Conservation (phyloP, 2,329 filamentous ascomycete species). For the Magnaporthiopsis incrustans region DNA sequence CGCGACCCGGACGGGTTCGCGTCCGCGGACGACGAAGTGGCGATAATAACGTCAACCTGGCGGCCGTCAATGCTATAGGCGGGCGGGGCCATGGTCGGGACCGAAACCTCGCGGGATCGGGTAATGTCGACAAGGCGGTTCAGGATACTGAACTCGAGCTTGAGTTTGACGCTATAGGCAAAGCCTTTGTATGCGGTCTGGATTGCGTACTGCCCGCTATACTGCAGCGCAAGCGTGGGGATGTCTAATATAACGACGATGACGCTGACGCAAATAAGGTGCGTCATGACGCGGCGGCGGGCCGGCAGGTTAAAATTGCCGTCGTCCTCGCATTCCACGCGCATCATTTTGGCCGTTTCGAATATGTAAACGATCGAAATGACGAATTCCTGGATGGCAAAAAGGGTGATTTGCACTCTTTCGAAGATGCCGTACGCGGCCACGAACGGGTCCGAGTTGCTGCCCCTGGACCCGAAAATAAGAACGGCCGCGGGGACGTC, state of each 20-base stretch:
- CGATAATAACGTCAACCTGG: no score
- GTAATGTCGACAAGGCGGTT: conserved; percentile 24
- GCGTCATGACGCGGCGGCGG: conserved; percentile 11
- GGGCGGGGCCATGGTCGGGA: no score
- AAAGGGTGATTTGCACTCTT: conserved; percentile 47
- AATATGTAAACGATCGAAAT: conserved; percentile 46
- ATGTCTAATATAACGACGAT: conserved; percentile 29
- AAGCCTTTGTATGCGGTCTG: conserved; percentile 26
- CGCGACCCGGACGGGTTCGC: no score
- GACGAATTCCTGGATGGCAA: conserved; percentile 47
- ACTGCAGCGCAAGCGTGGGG: conserved; percentile 24
- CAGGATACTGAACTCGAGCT: conserved; percentile 27
- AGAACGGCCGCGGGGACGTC: conserved; percentile 47
- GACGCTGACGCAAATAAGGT: conserved; percentile 38
- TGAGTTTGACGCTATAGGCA: conserved; percentile 28
- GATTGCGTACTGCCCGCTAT: conserved; percentile 22
- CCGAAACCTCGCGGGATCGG: no score
- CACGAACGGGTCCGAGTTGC: conserved; percentile 24
- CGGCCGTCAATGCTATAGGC: no score
- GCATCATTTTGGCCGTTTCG: no score
- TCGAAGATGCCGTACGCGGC: conserved; percentile 39
- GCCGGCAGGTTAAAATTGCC: no score
- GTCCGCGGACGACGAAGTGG: no score
- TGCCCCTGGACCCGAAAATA: conserved; percentile 38
- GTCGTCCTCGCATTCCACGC: no score